phyloP scores from a whole-genome alignment of 2,329 filamentous ascomycete species.

The Ophidiomyces ophidiicola region DNA sequence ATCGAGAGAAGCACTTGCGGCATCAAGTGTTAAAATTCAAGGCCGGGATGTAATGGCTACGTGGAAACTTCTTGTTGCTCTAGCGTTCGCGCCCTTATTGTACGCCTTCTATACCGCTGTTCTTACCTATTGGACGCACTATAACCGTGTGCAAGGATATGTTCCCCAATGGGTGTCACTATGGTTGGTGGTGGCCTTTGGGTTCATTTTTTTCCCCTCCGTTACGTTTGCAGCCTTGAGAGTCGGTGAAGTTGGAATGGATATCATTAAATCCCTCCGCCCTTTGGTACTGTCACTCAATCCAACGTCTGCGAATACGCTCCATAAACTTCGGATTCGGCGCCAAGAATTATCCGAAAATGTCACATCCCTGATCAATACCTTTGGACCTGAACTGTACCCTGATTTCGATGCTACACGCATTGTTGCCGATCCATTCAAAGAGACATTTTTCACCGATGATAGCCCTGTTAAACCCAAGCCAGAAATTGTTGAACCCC shows the following conservation, averaged over 20 bases:
- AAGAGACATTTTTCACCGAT: conserved; percentile 21
- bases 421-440: conserved; percentile 47
- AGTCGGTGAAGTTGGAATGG: conserved; percentile 97
- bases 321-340: conserved; percentile 61
- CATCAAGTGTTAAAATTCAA: conserved; percentile 77
- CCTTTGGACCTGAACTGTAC: conserved; percentile 88
- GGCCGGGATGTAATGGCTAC: conserved; percentile 84
- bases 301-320: conserved; percentile 70
- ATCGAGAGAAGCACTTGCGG: conserved; percentile 69
- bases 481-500: conserved; percentile 12
- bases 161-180: conserved; percentile 69
- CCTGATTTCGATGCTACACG: conserved; percentile 80
- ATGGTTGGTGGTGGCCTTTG: conserved; percentile 61
- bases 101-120: conserved; percentile 70
- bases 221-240: conserved; percentile 88
- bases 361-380: conserved; percentile 88
- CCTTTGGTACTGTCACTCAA: conserved; percentile 76
- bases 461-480: conserved; percentile 14
- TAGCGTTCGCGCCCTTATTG: conserved; percentile 68
- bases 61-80: conserved; percentile 83
- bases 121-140: conserved; percentile 64
- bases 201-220: conserved; percentile 68
- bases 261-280: conserved; percentile 87
- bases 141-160: conserved; percentile 70
- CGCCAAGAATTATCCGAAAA: conserved; percentile 64